Percentiles rank a stretch among this genome's conserved stretches.
phyloP scores from a whole-genome alignment of 306 rosid genomes.

The Bauhinia variegata region DNA sequence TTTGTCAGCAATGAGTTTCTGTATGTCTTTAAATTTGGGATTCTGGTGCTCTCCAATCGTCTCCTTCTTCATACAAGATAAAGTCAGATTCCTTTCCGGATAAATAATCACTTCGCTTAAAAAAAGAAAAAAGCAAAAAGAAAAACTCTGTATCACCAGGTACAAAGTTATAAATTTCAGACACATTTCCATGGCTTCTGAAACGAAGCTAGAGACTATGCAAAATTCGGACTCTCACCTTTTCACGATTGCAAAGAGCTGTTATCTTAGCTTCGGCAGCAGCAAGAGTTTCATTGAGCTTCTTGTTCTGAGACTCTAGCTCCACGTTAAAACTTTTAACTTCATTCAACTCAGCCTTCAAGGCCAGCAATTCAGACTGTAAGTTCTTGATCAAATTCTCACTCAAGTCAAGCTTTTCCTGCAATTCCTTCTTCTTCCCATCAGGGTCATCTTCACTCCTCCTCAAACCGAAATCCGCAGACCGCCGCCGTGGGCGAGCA shows the following conservation, averaged over 20 bases:
- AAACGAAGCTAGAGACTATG: conserved; percentile 18
- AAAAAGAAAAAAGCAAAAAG: no score
- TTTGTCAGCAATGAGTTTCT: conserved; percentile 79
- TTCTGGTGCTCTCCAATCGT: conserved; percentile 55
- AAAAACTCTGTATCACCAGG: no score
- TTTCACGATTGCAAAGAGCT: conserved; percentile 41
- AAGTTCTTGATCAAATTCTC: conserved; percentile 63
- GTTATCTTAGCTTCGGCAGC: conserved; percentile 67
- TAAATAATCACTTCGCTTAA: background rate
- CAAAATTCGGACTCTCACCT: conserved; percentile 48
- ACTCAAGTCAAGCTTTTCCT: conserved; percentile 52
- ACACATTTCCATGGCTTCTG: conserved; percentile 21
- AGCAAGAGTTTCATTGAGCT: conserved; percentile 62
- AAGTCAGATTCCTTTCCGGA: conserved; percentile 30
- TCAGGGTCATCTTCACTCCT: conserved; percentile 52
- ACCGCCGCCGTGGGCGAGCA: conserved; percentile 47
- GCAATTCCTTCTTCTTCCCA: conserved; percentile 53
- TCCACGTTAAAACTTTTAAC: conserved; percentile 59
- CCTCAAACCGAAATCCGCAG: conserved; percentile 37
- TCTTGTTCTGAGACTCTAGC: conserved; percentile 62
- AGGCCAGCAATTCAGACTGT: conserved; percentile 55
- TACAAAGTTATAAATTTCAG: background rate
- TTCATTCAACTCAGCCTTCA: conserved; percentile 74
- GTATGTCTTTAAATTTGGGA: conserved; percentile 68
- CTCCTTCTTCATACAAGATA: conserved; percentile 48